Base-by-base conservation (phyloP, 257 asterid species). In the Petrea volubilis region DNA sequence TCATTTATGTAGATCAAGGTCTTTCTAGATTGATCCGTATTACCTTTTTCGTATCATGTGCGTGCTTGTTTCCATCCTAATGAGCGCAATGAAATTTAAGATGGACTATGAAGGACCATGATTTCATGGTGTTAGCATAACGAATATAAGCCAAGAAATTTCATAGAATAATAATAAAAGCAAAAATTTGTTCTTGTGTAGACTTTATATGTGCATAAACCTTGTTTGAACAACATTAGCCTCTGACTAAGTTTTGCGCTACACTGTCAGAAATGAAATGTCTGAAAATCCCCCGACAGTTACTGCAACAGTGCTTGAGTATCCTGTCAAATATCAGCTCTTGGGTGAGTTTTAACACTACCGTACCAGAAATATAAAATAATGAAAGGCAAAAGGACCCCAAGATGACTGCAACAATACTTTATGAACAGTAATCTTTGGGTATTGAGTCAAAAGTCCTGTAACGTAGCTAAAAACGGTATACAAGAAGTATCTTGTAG, bases 21-120 rank as follows among this genome's bases (percentile, higher is more conserved):
- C 59, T 44, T 70, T 59, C n/a, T 58, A 44, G 58, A 29, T 47
- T 18, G 59, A 3, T 20, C 18, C n/a, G n/a, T 63, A 46, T 72
- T 62, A 8, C 27, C 57, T 15, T 27, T 63, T 40, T 25, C 46
- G 29, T 13, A 36, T 31, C 2, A 36, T 23, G 8, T 38, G 34
- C 10, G 14, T 52, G 27, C 43, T 64, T n/a, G 43, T 56, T 56
- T 1, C 28, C 9, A 40, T 55, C 49, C 44, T 47, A 72, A 62
- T 6, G 52, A 63, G 11, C 71, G 52, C 15, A 53, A 25, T 23
- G 17, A 29, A 17, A 8, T 67, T n/a, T 14, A 15, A 55, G 12
- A 34, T 38, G 29, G 33, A 33, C 2, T 60, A 49, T 44, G 34
- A 59, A 31, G 61, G 36, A 46, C 34, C 25, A 14, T 60, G 21